Evolutionary conservation across 441 rosid genomes (phyloP), one percentile per base, ranked within the genome.

Genomic region (Rhodomyrtus psidioides): DNA sequence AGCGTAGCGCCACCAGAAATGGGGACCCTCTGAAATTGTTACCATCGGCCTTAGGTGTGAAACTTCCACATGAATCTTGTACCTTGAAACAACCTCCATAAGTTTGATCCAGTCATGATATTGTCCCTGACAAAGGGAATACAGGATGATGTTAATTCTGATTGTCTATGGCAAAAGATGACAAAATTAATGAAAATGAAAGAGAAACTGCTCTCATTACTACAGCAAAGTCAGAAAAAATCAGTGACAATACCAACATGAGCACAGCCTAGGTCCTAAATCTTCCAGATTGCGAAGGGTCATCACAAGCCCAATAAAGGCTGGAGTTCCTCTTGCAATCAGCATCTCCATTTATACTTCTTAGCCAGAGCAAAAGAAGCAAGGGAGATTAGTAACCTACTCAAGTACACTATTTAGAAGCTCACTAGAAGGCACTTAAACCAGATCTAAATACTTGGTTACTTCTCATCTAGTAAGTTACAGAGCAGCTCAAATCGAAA

Each of bases 61-160:
- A 88, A 96, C 90, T 89, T 97, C 99, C 84, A 95, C 88, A 89
- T 92, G 93, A 55, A 91, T 93, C 94, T 92, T 94, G 92, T 96
- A 94, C 90, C 95, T 95, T 51, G 99, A 95, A 90, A 97, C 88
- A 89, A 92, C 98, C 91, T 97, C 99, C 85, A 97, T 89, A 86
- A 97, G 93, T 91, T 93, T 97, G 91, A 97, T 94, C 97, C 98
- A 96, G 91, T 97, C 99, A 90, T 94, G 95, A 91, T 97, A 97
- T 89, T 97, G 99, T 57, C 91, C 96, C 99, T 97, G 94, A 84
- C 75, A 89, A 84, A 55, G 89, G 86, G 86, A 84, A 70, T 82
- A 88, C 79, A 70, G 49, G 79, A 70, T 34, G 14, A 21, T 39
- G 19, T 34, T 1, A 34, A 34, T 34, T 70, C 79, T 39, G 44